Percentiles rank a stretch among this genome's conserved stretches.
These are phyloP conservation scores for Tuctoria greenei DNA, from an alignment of 176 grass and related monocot genomes.

Conservation along the genomic window DNA sequence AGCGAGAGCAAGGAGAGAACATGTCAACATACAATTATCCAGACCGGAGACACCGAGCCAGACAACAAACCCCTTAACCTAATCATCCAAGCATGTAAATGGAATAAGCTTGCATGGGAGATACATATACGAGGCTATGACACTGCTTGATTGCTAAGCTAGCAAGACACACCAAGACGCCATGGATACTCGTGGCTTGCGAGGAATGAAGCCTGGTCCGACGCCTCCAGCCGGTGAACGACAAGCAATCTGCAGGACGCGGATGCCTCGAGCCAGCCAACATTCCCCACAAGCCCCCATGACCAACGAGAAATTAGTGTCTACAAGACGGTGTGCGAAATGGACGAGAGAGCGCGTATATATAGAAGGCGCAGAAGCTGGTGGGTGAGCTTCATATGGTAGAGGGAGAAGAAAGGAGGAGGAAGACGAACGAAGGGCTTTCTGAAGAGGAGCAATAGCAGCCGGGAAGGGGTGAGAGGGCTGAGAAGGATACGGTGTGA, in stretches of 20 bases:
- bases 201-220: slow-evolving; percentile 99
- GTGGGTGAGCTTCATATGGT: neutral
- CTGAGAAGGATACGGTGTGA: neutral
- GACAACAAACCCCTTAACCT: slow-evolving; percentile 87
- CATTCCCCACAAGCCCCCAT: slow-evolving; percentile 80
- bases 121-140: too few species aligned
- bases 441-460: slow-evolving; percentile 27
- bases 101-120: neutral
- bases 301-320: slow-evolving; percentile 19
- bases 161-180: neutral
- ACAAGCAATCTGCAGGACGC: neutral
- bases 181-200: slow-evolving; percentile 56
- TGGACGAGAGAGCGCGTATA: neutral
- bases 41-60: slow-evolving; percentile 66
- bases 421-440: slow-evolving; percentile 31
- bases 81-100: slow-evolving; percentile 42
- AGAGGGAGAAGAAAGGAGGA: neutral
- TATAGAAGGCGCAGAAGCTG: slow-evolving; percentile 16
- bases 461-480: slow-evolving; percentile 7
- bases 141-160: neutral
- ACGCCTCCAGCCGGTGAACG: slow-evolving; percentile 40
- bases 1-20: neutral
- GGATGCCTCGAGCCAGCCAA: slow-evolving; percentile 95
- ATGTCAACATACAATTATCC: neutral
- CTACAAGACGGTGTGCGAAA: neutral